phyloP scores from a whole-genome alignment of 257 asterid species.

The Verbena officinalis region DNA sequence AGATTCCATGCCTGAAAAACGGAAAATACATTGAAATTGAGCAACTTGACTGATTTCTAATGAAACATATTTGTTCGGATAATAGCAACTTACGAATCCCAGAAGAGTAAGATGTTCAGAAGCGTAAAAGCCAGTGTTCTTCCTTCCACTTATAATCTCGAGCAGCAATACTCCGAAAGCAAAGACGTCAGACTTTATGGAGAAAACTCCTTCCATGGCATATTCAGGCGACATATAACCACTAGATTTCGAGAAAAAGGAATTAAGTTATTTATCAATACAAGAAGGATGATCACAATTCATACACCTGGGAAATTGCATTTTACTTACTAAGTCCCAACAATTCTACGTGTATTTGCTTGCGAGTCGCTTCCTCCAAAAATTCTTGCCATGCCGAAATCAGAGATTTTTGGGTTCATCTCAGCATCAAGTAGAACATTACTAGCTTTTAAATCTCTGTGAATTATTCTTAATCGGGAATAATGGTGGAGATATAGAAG shows the following conservation, averaged over 20 bases:
- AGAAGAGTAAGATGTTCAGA: constrained; percentile 32
- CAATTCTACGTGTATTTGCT: constrained; percentile 32
- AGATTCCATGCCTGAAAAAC: constrained; percentile 35
- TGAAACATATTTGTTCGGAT: neutral
- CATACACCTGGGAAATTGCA: neutral
- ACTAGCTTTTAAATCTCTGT: constrained; percentile 33
- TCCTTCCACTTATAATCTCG: constrained; percentile 40
- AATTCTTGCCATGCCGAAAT: constrained; percentile 30
- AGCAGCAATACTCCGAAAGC: constrained; percentile 36
- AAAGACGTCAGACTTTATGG: constrained; percentile 36
- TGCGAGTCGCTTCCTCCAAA: constrained; percentile 31
- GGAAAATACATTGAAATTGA: neutral
- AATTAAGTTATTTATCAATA: too few species aligned
- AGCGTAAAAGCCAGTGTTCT: constrained; percentile 29
- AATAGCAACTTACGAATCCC: constrained; percentile 30
- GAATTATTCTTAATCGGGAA: constrained; percentile 28
- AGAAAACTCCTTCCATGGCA: constrained; percentile 32
- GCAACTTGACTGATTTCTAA: neutral
- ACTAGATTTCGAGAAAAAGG: constrained; percentile 13
- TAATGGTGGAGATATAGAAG: constrained; percentile 35
- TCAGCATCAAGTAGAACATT: constrained; percentile 29
- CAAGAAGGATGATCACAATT: neutral
- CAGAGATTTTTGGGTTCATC: constrained; percentile 30
- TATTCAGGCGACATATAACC: constrained; percentile 41
- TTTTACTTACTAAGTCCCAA: constrained; percentile 33